A percentile compares a stretch with the other conserved stretches of the same genome.
Evolutionary conservation across 2,329 filamentous ascomycete species (phyloP).

Genomic region (Blastomyces emzantsi): DNA sequence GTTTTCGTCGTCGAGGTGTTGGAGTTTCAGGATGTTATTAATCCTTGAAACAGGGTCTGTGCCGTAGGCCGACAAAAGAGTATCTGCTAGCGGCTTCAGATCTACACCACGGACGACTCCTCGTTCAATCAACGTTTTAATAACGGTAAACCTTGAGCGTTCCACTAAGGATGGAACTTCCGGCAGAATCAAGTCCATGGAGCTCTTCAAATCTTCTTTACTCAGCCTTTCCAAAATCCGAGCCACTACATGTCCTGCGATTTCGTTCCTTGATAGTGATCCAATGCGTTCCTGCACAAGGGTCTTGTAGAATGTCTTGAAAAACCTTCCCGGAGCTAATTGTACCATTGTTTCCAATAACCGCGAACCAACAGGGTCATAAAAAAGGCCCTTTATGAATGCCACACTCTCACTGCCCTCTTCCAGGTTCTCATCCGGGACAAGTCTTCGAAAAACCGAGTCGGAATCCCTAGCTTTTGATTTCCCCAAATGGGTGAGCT

Average conservation of each 20-base stretch:
- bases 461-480: conserved; percentile 55
- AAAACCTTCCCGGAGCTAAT: conserved; percentile 73
- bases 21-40: conserved; percentile 51
- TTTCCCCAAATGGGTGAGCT: conserved; percentile 65
- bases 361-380: conserved; percentile 82
- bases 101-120: conserved; percentile 60
- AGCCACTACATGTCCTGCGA: conserved; percentile 79
- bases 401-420: conserved; percentile 64
- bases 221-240: conserved; percentile 72
- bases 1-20: conserved; percentile 40
- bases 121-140: conserved; percentile 74
- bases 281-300: conserved; percentile 73
- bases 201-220: conserved; percentile 72
- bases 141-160: conserved; percentile 65
- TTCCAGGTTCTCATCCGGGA: conserved; percentile 68
- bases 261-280: conserved; percentile 76
- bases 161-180: conserved; percentile 65
- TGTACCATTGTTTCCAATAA: conserved; percentile 79
- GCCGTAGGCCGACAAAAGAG: conserved; percentile 51
- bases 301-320: conserved; percentile 76
- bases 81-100: conserved; percentile 46
- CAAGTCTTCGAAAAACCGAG: conserved; percentile 64
- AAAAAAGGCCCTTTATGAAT: conserved; percentile 80
- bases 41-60: conserved; percentile 45
- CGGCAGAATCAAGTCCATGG: conserved; percentile 61